phyloP scores from a whole-genome alignment of 257 asterid genomes.

The Lavandula angustifolia region DNA sequence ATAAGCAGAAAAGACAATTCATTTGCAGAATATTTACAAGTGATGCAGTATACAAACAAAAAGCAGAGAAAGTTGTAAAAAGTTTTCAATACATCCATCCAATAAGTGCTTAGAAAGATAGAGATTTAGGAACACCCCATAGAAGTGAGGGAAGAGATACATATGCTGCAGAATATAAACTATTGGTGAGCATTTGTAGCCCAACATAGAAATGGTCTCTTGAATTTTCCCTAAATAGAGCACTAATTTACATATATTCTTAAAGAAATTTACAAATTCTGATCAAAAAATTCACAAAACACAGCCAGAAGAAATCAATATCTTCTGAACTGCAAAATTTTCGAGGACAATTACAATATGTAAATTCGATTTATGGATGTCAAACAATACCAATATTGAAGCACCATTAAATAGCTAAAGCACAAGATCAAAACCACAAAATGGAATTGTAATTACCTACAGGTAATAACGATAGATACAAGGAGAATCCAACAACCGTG shows the following conservation, averaged over 20 bases:
- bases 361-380: background rate
- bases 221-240: background rate
- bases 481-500: background rate
- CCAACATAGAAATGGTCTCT: background rate
- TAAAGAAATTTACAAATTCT: too few relatives aligned
- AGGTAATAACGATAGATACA: background rate
- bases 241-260: background rate
- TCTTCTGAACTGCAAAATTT: background rate
- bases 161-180: background rate
- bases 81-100: background rate
- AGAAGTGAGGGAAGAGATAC: background rate
- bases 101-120: background rate
- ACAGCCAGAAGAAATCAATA: background rate
- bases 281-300: background rate
- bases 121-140: background rate
- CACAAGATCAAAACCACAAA: background rate
- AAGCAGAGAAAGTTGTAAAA: background rate
- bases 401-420: background rate
- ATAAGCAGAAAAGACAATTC: background rate
- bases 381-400: background rate
- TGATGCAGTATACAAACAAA: background rate
- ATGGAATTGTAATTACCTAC: background rate
- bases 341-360: background rate
- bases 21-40: background rate
- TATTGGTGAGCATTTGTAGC: background rate